Evolutionary conservation across 2,329 filamentous ascomycete genomes (phyloP).

Genomic region (Huntiella decipiens): DNA sequence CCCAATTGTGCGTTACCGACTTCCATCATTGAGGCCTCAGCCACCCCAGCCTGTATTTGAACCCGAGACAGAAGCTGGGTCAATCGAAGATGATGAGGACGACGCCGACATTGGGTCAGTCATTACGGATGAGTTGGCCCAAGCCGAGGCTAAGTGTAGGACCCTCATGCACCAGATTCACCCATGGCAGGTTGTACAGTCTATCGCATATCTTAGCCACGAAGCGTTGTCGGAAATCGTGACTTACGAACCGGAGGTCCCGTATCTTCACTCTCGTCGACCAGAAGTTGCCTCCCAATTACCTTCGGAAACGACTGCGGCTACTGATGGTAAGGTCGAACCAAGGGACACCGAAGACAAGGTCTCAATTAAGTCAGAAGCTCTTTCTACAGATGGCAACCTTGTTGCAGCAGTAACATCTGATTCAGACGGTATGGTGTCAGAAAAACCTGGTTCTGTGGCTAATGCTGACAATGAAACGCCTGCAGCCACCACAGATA

Average conservation of each 20-base stretch:
- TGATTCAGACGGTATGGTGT: neutral
- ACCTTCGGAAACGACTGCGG: neutral
- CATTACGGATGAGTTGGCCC: slow-evolving; percentile 32
- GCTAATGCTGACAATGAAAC: neutral
- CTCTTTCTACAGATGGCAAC: neutral
- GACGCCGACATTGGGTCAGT: slow-evolving; percentile 40
- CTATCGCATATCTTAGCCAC: slow-evolving; percentile 29
- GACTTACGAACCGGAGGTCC: slow-evolving; percentile 21
- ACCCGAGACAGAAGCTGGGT: slow-evolving; percentile 5
- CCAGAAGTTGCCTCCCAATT: neutral
- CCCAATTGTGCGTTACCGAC: slow-evolving; percentile 19
- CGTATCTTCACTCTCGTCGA: slow-evolving; percentile 4
- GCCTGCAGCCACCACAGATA: no score
- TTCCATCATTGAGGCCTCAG: slow-evolving; percentile 21
- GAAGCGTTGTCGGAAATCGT: slow-evolving; percentile 30
- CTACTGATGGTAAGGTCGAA: neutral
- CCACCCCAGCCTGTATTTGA: slow-evolving; percentile 14
- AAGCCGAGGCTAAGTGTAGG: slow-evolving; percentile 30
- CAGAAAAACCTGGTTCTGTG: neutral
- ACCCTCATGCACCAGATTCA: slow-evolving; percentile 24
- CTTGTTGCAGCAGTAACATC: neutral
- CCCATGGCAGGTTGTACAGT: slow-evolving; percentile 24
- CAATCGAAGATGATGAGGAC: slow-evolving; percentile 22
- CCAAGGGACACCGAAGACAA: neutral
- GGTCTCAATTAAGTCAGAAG: neutral